Percentiles rank a stretch among this genome's conserved stretches.
These are phyloP conservation scores for Lumnitzera littorea DNA, from an alignment of 345 rosid species.

Conservation along the genomic window DNA sequence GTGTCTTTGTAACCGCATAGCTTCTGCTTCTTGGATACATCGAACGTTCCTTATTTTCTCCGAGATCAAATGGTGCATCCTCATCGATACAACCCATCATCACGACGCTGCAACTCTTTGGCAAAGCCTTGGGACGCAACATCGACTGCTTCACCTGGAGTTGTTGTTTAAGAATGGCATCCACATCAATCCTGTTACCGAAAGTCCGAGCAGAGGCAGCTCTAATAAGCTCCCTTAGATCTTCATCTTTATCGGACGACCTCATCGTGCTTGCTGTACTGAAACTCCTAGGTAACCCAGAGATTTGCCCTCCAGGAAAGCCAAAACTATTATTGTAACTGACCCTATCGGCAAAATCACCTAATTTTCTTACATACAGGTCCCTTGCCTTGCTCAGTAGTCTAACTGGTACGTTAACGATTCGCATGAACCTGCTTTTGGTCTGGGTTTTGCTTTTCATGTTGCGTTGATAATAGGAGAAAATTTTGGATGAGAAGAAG, in stretches of 20 bases:
- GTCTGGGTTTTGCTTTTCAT: constrained; percentile 3
- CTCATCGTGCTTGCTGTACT: constrained; percentile 24
- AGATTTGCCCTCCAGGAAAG: constrained; percentile 24
- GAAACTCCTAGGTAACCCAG: constrained; percentile 41
- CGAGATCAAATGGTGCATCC: constrained; percentile 45
- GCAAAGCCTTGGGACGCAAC: constrained; percentile 11
- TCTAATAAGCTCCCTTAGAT: constrained; percentile 34
- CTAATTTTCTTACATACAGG: constrained; percentile 41
- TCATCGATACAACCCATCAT: constrained; percentile 71
- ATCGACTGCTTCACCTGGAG: not conserved
- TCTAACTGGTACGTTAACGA: constrained; percentile 19
- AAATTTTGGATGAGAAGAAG: too few relatives aligned
- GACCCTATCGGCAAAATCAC: constrained; percentile 38
- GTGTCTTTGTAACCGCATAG: constrained; percentile 17
- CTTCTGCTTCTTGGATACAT: constrained; percentile 37
- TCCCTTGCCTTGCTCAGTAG: constrained; percentile 43
- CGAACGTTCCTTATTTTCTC: constrained; percentile 4
- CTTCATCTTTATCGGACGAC: constrained; percentile 19
- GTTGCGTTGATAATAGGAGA: too few relatives aligned
- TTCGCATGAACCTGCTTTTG: constrained; percentile 7
- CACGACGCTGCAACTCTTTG: constrained; percentile 33
- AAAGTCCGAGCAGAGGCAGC: constrained; percentile 35
- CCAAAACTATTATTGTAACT: constrained; percentile 26
- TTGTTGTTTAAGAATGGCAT: constrained; percentile 1
- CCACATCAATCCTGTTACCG: constrained; percentile 8